These are phyloP conservation scores for Sphaerobolus stellatus DNA, from an alignment of 1,284 basidiomycete genomes.

Conservation along the genomic window DNA sequence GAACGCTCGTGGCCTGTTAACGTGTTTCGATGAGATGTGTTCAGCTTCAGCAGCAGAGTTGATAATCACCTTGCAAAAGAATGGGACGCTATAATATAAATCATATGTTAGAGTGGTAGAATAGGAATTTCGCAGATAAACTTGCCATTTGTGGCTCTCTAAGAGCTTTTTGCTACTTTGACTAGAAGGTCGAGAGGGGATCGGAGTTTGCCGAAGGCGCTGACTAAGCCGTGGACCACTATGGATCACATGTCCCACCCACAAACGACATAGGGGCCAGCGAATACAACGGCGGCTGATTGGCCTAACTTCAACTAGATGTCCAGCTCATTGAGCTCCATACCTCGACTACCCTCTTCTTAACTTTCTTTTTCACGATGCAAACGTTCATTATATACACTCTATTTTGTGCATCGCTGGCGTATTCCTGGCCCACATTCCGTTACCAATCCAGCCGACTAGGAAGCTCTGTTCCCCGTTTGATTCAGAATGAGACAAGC, in stretches of 20 bases:
- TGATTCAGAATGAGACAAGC: neutral
- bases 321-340: neutral
- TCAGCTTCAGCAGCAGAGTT: neutral
- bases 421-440: neutral
- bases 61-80: slow-evolving; percentile 25
- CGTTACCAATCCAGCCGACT: neutral
- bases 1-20: slow-evolving; percentile 91
- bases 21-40: neutral
- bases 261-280: too few relatives aligned
- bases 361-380: neutral
- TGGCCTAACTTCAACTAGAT: neutral
- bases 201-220: too few relatives aligned
- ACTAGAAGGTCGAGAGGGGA: too few relatives aligned
- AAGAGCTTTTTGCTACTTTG: too few relatives aligned
- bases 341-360: neutral
- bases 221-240: too few relatives aligned
- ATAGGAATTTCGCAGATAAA: too few relatives aligned
- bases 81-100: slow-evolving; percentile 28
- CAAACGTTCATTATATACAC: neutral
- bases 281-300: too few relatives aligned
- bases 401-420: neutral
- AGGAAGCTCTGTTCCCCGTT: neutral
- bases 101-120: too few relatives aligned
- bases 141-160: too few relatives aligned
- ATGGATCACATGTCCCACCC: too few relatives aligned